These are phyloP conservation scores for Geotrichum restrictum DNA, from an alignment of 1,139 yeast genomes.

Conservation along the genomic window DNA sequence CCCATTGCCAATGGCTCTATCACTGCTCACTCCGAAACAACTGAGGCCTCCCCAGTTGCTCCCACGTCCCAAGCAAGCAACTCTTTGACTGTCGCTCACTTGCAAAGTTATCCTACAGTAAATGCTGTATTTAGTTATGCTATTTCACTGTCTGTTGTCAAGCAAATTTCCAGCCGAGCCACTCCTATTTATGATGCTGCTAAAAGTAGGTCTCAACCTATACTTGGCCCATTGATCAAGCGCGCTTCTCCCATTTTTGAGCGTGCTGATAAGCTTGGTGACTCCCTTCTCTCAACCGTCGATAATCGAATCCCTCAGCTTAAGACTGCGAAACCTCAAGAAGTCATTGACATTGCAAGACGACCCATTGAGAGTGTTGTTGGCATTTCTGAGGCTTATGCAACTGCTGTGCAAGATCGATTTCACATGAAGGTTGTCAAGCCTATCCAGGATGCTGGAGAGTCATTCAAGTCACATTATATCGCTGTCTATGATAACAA, in stretches of 20 bases:
- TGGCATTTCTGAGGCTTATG: constrained; percentile 30
- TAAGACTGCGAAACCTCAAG: constrained; percentile 38
- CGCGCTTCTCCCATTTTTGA: constrained; percentile 34
- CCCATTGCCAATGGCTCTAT: constrained; percentile 12
- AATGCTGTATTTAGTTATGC: constrained; percentile 57
- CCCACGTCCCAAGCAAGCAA: neutral
- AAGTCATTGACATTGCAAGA: constrained; percentile 35
- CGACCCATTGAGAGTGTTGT: constrained; percentile 36
- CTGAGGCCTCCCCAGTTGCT: neutral
- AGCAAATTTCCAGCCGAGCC: constrained; percentile 56
- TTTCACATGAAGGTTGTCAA: constrained; percentile 32
- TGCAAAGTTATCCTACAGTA: constrained; percentile 54
- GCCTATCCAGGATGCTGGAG: constrained; percentile 36
- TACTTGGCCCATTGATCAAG: constrained; percentile 36
- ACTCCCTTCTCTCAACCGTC: constrained; percentile 34
- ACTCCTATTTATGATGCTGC: constrained; percentile 50
- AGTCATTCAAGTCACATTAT: constrained; percentile 35
- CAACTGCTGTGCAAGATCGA: constrained; percentile 33
- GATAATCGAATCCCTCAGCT: constrained; percentile 39
- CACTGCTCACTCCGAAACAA: constrained; percentile 1
- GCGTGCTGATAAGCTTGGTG: constrained; percentile 40
- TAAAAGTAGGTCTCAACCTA: constrained; percentile 35
- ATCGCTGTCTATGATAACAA: constrained; percentile 47
- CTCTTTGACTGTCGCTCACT: constrained; percentile 40
- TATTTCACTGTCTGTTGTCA: constrained; percentile 56